Conservation (phyloP, 1,284 basidiomycete genomes). For the Trametes pubescens region DNA sequence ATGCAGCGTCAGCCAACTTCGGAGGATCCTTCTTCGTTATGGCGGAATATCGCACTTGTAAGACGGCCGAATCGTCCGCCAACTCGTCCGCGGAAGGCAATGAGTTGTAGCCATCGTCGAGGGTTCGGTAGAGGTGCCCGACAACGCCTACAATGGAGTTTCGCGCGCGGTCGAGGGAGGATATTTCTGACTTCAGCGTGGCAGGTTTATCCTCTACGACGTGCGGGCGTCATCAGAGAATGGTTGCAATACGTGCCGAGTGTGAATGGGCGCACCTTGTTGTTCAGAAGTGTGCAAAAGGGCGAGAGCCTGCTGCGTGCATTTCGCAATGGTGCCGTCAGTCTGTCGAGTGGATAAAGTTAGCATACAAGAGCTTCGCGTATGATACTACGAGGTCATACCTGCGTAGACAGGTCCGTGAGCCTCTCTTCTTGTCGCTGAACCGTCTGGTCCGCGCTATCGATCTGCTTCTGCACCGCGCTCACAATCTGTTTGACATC, state of each 20-base stretch:
- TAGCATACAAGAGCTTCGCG: background rate
- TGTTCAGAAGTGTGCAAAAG: background rate
- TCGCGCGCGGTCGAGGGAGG: slow-evolving; percentile 9
- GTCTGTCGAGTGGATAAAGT: background rate
- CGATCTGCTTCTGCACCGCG: slow-evolving; percentile 18
- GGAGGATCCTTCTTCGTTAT: background rate
- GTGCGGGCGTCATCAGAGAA: too few species aligned
- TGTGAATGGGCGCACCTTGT: background rate
- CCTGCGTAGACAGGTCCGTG: slow-evolving; percentile 32
- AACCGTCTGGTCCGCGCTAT: slow-evolving; percentile 15
- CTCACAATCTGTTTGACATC: slow-evolving; percentile 27
- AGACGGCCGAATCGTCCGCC: slow-evolving; percentile 2
- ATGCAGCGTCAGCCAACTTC: slow-evolving; percentile 13
- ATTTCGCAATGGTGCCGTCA: background rate
- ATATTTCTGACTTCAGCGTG: slow-evolving; percentile 5
- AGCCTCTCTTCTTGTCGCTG: slow-evolving; percentile 26
- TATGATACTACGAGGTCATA: background rate
- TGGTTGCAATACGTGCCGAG: too few species aligned
- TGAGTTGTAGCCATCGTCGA: slow-evolving; percentile 20
- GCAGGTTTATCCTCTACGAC: background rate
- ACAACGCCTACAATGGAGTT: background rate
- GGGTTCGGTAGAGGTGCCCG: slow-evolving; percentile 14
- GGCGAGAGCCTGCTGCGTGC: background rate
- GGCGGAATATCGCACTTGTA: background rate
- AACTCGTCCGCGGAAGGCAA: slow-evolving; percentile 13